Base-by-base conservation (phyloP, 345 rosid genomes). In the Cochlearia excelsa region DNA sequence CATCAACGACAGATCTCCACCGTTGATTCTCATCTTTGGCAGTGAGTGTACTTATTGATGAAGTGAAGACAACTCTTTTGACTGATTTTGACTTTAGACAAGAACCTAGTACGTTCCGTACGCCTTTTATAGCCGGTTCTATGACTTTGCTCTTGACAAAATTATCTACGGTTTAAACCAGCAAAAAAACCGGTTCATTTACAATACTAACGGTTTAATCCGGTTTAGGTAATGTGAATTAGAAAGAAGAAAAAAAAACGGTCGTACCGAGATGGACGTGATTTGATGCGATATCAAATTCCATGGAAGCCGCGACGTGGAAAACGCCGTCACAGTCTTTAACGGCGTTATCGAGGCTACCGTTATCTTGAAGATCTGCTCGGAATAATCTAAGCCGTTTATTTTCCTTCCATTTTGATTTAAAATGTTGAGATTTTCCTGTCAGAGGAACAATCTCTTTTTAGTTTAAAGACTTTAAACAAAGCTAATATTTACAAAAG, bases 251-350 rank as follows among this genome's bases (percentile, higher is more conserved):
- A 11, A 60, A 53, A 7, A n/a, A 30, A 38, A 1, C 8, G 34
- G 58, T 65, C 6, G 63, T 43, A 85, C 90, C 86, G 55, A 59
- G 58, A 53, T 81, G 62, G 5, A 57, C 37, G 49, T 74, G 68
- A 16, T 64, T 38, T 1, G 65, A 54, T 30, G 57, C 23, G 65
- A 63, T 54, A 47, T 30, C 64, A 45, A 91, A 91, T 63, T 84
- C 82, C 96, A 91, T 82, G 10, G 90, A 76, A 69, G 92, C 86
- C 16, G 98, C 98, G 8, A 91, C 88, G 53, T 88, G 98, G 56
- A 85, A 91, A 16, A 88, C 92, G 16, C 96, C 96, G 37, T 77
- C 64, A 38, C 96, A 91, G 66, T 82, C 86, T 26, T 71, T 59
- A 16, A 91, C 75, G 45, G 96, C 92, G 65, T 88, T 83, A 44